Conservation (phyloP, 495 filamentous ascomycete genomes). For the Xylaria bambusicola region DNA sequence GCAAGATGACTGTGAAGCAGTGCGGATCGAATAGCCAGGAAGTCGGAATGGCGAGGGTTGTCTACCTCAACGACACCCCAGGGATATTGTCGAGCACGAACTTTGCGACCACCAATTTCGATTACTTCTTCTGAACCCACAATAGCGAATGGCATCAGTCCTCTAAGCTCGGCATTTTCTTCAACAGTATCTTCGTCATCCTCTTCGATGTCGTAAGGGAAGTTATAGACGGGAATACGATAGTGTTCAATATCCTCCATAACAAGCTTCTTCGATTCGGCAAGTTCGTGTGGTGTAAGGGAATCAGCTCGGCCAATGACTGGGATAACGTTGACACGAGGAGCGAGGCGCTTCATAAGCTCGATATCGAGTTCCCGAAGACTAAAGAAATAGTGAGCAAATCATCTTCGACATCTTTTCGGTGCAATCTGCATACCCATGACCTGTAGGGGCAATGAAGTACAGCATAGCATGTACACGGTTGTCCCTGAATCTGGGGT, state of each 20-base stretch:
- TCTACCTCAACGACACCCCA: constrained; percentile 99
- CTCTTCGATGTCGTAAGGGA: constrained; percentile 99
- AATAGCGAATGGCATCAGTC: constrained; percentile 98
- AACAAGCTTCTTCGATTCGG: constrained; percentile 98
- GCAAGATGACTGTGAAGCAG: constrained; percentile 96
- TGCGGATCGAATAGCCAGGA: constrained; percentile 94
- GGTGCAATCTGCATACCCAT: constrained; percentile 65
- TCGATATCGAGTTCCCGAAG: constrained; percentile 98
- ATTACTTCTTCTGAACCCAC: constrained; percentile 94
- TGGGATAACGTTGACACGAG: constrained; percentile 97
- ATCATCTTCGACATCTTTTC: not conserved
- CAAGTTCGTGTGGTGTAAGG: constrained; percentile 92
- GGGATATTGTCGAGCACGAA: constrained; percentile 94
- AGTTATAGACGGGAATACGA: constrained; percentile 99
- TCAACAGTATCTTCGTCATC: constrained; percentile 99
- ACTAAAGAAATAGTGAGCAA: constrained; percentile 48
- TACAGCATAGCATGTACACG: constrained; percentile 97
- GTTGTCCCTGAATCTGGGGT: constrained; percentile 98
- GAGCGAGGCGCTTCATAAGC: constrained; percentile 97
- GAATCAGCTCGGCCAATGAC: constrained; percentile 98
- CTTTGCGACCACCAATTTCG: constrained; percentile 88
- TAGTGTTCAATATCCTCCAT: constrained; percentile 99
- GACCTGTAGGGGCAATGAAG: constrained; percentile 98
- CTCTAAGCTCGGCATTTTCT: constrained; percentile 95
- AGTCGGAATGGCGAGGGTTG: constrained; percentile 98